These are phyloP conservation scores for Penicillium sp. DNA, from an alignment of 2,329 filamentous ascomycete genomes.

Conservation along the genomic window DNA sequence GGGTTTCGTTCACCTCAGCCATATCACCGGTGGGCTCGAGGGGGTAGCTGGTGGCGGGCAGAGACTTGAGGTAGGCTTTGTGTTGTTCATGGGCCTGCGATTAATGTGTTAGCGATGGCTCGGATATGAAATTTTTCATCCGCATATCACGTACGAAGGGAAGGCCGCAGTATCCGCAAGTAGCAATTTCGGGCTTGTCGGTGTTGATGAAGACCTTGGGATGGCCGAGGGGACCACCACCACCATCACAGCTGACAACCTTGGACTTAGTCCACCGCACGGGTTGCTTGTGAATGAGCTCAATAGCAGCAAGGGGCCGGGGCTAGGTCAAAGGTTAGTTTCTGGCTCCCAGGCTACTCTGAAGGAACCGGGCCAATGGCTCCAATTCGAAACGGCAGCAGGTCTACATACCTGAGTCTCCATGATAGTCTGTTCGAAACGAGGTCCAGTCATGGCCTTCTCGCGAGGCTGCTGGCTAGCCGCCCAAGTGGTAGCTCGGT, in stretches of 20 bases:
- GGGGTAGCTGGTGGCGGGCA: conserved; percentile 78
- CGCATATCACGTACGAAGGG: conserved; percentile 70
- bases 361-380: not conserved
- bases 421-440: conserved; percentile 97
- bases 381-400: not conserved
- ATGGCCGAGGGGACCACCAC: conserved; percentile 85
- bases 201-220: conserved; percentile 96
- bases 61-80: conserved; percentile 77
- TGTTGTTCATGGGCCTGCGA: conserved; percentile 84
- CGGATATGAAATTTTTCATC: not conserved
- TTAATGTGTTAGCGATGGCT: not conserved
- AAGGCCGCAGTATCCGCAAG: conserved; percentile 87
- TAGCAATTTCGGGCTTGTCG: conserved; percentile 91
- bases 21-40: conserved; percentile 62
- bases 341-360: not conserved
- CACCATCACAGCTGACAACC: conserved; percentile 84
- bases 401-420: conserved; percentile 70
- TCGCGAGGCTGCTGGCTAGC: conserved; percentile 77
- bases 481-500: conserved; percentile 79
- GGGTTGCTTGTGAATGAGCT: conserved; percentile 92
- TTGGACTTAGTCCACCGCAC: conserved; percentile 86
- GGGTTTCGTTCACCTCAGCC: conserved; percentile 59
- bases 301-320: conserved; percentile 83
- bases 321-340: conserved; percentile 59
- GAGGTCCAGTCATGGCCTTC: conserved; percentile 85